Conservation (phyloP, 176 grass and related monocot genomes). For the Aegilops umbellulata region DNA sequence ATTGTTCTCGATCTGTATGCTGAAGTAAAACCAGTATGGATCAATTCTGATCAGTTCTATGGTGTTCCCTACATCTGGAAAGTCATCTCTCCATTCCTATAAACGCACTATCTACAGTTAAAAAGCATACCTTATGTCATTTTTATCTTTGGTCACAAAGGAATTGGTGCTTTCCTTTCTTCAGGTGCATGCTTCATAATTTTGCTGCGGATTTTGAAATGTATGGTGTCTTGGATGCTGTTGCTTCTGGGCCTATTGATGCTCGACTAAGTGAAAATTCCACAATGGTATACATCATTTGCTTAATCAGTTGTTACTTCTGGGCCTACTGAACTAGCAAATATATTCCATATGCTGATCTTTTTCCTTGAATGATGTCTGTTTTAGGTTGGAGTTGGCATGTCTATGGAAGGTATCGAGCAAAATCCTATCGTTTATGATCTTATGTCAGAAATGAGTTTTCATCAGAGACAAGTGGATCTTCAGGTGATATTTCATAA, state of each 20-base stretch:
- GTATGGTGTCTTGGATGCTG: constrained; percentile 75
- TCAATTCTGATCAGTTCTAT: constrained; percentile 78
- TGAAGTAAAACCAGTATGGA: constrained; percentile 91
- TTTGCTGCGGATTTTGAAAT: constrained; percentile 93
- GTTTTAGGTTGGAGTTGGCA: constrained; percentile 82
- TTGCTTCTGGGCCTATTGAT: constrained; percentile 76
- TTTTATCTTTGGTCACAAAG: neutral
- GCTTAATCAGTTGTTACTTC: constrained; percentile 13
- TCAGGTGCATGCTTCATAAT: constrained; percentile 96
- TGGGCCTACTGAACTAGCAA: no score
- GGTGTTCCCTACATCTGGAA: constrained; percentile 95
- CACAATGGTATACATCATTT: constrained; percentile 58
- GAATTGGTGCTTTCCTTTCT: constrained; percentile 10
- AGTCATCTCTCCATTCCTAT: constrained; percentile 35
- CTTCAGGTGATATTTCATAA: constrained; percentile 54
- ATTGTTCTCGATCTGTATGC: constrained; percentile 94
- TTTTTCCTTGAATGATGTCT: constrained; percentile 8
- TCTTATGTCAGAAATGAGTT: constrained; percentile 98
- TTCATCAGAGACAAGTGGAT: constrained; percentile 66
- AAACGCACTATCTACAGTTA: neutral
- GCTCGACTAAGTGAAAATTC: constrained; percentile 79
- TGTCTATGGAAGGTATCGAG: constrained; percentile 99
- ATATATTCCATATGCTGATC: neutral
- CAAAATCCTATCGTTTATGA: constrained; percentile 98
- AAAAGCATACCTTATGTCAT: neutral